Percentiles rank a stretch among this genome's conserved stretches.
These are phyloP conservation scores for Wickerhamomyces sydowiorum DNA, from an alignment of 805 yeast species.

Conservation along the genomic window DNA sequence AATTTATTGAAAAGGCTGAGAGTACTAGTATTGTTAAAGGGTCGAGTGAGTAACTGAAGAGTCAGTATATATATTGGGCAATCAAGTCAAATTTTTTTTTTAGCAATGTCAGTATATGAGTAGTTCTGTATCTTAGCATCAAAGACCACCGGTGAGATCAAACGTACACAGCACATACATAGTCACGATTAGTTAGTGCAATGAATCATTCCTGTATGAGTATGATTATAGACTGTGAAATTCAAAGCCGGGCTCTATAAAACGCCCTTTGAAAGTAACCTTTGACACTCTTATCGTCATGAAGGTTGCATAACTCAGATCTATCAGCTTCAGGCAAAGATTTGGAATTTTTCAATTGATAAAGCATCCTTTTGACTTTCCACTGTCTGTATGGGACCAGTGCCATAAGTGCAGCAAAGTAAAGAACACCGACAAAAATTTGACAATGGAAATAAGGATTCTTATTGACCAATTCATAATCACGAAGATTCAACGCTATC, in stretches of 20 bases:
- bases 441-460: constrained; percentile 56
- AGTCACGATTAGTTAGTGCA: too few relatives aligned
- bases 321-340: constrained; percentile 1
- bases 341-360: constrained; percentile 10
- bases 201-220: not conserved
- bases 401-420: constrained; percentile 36
- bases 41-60: too few relatives aligned
- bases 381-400: constrained; percentile 46
- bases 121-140: too few relatives aligned
- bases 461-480: constrained; percentile 11
- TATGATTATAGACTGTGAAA: not conserved
- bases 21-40: too few relatives aligned
- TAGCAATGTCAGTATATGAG: too few relatives aligned
- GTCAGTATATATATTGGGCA: too few relatives aligned
- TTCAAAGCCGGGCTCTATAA: not conserved
- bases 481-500: constrained; percentile 45
- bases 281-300: constrained; percentile 1
- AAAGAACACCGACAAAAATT: constrained; percentile 49
- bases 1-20: not conserved
- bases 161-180: too few relatives aligned
- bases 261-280: constrained; percentile 12
- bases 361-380: constrained; percentile 38
- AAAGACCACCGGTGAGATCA: too few relatives aligned
- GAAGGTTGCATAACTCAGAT: not conserved
- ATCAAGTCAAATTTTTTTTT: too few relatives aligned